Percentiles rank a stretch among this genome's conserved stretches.
Evolutionary conservation across 345 rosid genomes (phyloP).

Genomic region (Crucihimalaya himalaica): DNA sequence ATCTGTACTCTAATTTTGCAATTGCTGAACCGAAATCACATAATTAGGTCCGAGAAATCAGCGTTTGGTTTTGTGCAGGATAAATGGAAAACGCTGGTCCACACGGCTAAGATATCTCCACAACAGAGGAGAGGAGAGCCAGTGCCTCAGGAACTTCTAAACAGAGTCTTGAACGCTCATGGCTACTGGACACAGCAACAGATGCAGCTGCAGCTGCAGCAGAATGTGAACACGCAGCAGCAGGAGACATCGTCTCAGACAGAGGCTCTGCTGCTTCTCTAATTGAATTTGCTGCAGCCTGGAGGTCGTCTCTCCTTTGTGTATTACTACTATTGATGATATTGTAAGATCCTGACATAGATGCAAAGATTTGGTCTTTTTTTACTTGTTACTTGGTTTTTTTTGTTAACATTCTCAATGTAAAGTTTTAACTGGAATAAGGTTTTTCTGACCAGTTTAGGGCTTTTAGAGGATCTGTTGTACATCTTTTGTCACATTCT

Average conservation of each 20-base stretch:
- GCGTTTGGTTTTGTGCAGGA: slow-evolving; percentile 50
- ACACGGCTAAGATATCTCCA: slow-evolving; percentile 92
- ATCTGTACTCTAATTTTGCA: too few species aligned
- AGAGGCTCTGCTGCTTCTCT: slow-evolving; percentile 50
- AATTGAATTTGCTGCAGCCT: slow-evolving; percentile 14
- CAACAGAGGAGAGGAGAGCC: slow-evolving; percentile 98
- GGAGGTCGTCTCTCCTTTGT: slow-evolving; percentile 7
- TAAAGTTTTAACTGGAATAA: slow-evolving; percentile 35
- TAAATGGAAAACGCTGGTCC: slow-evolving; percentile 97
- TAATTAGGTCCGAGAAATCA: background rate
- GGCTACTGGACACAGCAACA: slow-evolving; percentile 89
- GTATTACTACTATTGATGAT: slow-evolving; percentile 17
- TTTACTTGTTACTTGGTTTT: background rate
- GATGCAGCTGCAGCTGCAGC: slow-evolving; percentile 52
- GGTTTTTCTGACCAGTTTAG: slow-evolving; percentile 13
- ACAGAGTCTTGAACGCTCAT: slow-evolving; percentile 79
- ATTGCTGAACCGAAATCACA: background rate
- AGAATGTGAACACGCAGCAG: slow-evolving; percentile 38
- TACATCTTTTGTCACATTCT: slow-evolving; percentile 20
- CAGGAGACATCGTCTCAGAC: slow-evolving; percentile 9
- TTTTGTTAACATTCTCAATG: slow-evolving; percentile 1
- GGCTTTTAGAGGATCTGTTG: slow-evolving; percentile 12
- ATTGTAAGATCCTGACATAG: slow-evolving; percentile 38
- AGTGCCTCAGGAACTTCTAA: slow-evolving; percentile 87
- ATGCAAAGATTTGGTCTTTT: slow-evolving; percentile 28